These are phyloP conservation scores for Chloris gayana DNA, from an alignment of 176 grass and related monocot species.

Conservation along the genomic window DNA sequence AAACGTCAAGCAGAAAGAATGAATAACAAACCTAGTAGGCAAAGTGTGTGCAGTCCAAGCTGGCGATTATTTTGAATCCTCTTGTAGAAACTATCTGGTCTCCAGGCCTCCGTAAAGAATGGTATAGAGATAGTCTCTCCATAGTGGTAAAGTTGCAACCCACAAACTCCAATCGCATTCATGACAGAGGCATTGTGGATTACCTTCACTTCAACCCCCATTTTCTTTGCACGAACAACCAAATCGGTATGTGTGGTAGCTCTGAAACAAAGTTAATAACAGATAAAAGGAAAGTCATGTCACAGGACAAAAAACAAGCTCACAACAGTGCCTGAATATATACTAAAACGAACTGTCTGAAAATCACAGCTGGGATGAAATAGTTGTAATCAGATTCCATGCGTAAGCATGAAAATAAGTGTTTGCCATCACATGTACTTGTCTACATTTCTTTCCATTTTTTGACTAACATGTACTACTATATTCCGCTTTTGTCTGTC, in stretches of 20 bases:
- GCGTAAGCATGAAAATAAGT: not conserved
- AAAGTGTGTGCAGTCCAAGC: conserved; percentile 90
- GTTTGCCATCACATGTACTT: not conserved
- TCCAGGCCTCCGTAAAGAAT: conserved; percentile 95
- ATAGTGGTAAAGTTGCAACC: conserved; percentile 90
- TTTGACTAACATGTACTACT: not conserved
- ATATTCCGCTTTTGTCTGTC: too few species aligned
- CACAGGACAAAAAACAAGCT: not conserved
- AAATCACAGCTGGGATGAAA: not conserved
- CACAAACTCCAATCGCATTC: conserved; percentile 89
- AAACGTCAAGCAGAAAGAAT: conserved; percentile 5
- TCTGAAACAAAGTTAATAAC: conserved; percentile 44
- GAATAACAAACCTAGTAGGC: conserved; percentile 75
- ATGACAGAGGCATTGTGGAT: conserved; percentile 95
- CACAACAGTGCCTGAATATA: not conserved
- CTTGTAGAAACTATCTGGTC: conserved; percentile 94
- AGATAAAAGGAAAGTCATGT: not conserved
- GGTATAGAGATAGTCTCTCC: conserved; percentile 95
- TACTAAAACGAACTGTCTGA: not conserved
- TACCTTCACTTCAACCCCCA: conserved; percentile 79
- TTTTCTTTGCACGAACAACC: conserved; percentile 82
- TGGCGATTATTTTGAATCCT: conserved; percentile 82
- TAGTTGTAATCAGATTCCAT: not conserved
- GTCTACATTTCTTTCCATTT: not conserved
- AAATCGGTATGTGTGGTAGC: conserved; percentile 94